Evolutionary conservation across 1,139 yeast genomes (phyloP).

Genomic region (Hyphopichia burtonii): DNA sequence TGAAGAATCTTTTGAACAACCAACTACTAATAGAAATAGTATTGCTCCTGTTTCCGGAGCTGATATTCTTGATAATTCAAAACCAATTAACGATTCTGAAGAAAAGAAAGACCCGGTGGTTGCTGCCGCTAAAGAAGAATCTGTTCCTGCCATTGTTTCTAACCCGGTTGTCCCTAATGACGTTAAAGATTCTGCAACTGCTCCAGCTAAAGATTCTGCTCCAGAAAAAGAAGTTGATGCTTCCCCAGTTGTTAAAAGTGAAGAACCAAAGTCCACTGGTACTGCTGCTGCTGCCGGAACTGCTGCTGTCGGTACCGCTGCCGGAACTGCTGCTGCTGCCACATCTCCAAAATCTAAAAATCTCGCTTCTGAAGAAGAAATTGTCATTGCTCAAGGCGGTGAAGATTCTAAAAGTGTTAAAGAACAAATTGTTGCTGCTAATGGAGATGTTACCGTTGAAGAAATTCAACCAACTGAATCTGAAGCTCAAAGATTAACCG

Average conservation of each 20-base stretch:
- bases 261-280: constrained; percentile 2
- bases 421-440: constrained; percentile 39
- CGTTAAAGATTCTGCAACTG: constrained; percentile 3
- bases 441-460: constrained; percentile 40
- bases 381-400: constrained; percentile 40
- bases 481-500: constrained; percentile 33
- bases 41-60: constrained; percentile 6
- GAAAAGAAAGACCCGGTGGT: constrained; percentile 12
- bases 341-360: constrained; percentile 4
- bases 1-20: not conserved
- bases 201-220: constrained; percentile 5
- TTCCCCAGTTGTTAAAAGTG: constrained; percentile 13
- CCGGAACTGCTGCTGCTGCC: constrained; percentile 5
- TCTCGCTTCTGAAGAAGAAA: constrained; percentile 29
- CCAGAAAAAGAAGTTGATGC: constrained; percentile 25
- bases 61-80: constrained; percentile 16
- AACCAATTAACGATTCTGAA: constrained; percentile 50
- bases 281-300: constrained; percentile 5
- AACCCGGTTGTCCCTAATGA: constrained; percentile 5
- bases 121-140: constrained; percentile 4
- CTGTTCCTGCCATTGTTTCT: constrained; percentile 4
- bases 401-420: constrained; percentile 26
- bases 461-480: constrained; percentile 44
- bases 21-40: constrained; percentile 1
- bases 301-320: constrained; percentile 7